Evolutionary conservation across 176 grass and related monocot species (phyloP), one percentile per base, ranked within the genome.

Genomic region (Urochloa ruziziensis): DNA sequence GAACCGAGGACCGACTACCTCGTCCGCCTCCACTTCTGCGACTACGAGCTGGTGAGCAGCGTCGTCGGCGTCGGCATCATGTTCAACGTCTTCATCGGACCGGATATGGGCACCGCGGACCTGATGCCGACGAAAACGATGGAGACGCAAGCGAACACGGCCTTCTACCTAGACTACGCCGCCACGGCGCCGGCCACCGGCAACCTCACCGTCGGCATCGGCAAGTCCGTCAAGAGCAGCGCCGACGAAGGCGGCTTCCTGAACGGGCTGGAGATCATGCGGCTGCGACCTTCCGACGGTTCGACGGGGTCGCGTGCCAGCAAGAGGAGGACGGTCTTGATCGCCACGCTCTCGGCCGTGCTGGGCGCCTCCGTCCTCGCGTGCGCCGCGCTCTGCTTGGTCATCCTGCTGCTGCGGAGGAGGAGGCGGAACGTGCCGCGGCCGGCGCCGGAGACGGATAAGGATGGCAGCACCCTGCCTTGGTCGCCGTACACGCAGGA

Each of bases 261-360:
- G 2, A 98, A 98, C 32, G 92, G 96, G 48, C 82, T 98, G 14
- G 96, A 98, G 82, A 93, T 98, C 73, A 90, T 98, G 82, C 88
- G 74, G 78, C 59, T 98, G 10, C 79, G 14, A 14, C 3, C 42
- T 10, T 34, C 13, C 51, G 24, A 78, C 24, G 11, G 36, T 29
- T 15, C 23, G 32, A 0, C 82, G 8, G 62, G 5, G 46, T 40
- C 69, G 19, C 1, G 0, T 14, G 0, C 0, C 24, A 2, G 18
- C 11, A 53, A 14, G 24, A 80, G 10, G 5, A 65, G 17, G 10
- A 56, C 6, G 0, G 18, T 23, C 17, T 6, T 82, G 34, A 47
- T 30, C 70, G 24, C 47, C 34, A 34, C 88, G 56, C 68, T 90
- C 37, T 42, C 68, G 62, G 48, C 61, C 15, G 74, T 77, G 51